Evolutionary conservation across 2,329 filamentous ascomycete genomes (phyloP), one percentile per base, ranked within the genome.

Genomic region (Scolecobasidium constrictum): DNA sequence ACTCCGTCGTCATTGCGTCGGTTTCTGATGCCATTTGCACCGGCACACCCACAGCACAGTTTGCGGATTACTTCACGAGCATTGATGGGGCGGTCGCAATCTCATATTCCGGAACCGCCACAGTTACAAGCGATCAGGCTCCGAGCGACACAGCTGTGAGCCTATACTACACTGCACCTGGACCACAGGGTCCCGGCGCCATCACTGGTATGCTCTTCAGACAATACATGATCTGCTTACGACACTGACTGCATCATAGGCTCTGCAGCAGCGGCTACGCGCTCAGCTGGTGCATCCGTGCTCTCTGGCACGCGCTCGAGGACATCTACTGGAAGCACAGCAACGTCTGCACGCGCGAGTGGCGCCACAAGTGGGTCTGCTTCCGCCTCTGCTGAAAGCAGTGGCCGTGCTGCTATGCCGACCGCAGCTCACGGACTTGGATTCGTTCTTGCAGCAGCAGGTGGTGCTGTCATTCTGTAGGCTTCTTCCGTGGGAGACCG

Each of bases 141-240:
- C 57, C 56, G 2, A 54, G 61, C 21, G 49, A 62, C 50, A 60
- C 63, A 33, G 63, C 58, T n/a, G 57, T 66, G 9, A 64, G 60
- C 44, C 46, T 66, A 22, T 68, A 69, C 49, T 68, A 63, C 52
- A 68, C 65, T 5, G 51, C 59, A 2, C 60, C 48, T 17, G 61
- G 55, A 1, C 44, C 46, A 4, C 64, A 66, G 46, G 65, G 65
- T 0, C 58, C 60, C 2, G 67, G 67, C 15, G 42, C 50, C 13
- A 66, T 70, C 44, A 68, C 64, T 21, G 65, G 66, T 11, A 58
- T 4, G 40, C 17, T 17, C 4, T 40, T n/a, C 5, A n/a, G 11
- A n/a, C 6, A 4, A 26, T 40, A 5, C 5, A n/a, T 22, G 28
- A n/a, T 15, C 6, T 16, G 12, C 12, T 17, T 18, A 2, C n/a